Conservation (phyloP, 305 asterid species). For the Euphrasia arctica region DNA sequence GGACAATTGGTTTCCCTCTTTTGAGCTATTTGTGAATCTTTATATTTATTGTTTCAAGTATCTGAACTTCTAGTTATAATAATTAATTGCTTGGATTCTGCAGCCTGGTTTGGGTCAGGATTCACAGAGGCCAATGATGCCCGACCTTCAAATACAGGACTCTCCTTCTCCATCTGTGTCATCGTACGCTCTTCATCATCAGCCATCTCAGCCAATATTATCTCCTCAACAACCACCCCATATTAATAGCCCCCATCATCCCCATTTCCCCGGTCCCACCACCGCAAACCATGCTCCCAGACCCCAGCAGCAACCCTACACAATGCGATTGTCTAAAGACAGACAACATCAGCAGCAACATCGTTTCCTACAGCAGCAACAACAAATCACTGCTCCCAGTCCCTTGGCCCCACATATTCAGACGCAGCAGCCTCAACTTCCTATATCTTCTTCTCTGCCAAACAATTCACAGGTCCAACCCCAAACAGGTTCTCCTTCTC, state of each 20-base stretch:
- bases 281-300: constrained; percentile 42
- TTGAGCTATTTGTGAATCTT: constrained; percentile 13
- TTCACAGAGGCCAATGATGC: constrained; percentile 57
- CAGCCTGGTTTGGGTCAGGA: constrained; percentile 76
- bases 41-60: constrained; percentile 18
- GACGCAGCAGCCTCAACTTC: constrained; percentile 45
- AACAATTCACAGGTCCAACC: constrained; percentile 46
- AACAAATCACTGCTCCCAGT: constrained; percentile 41
- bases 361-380: constrained; percentile 41
- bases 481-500: constrained; percentile 35
- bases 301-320: constrained; percentile 62
- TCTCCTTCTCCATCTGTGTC: constrained; percentile 51
- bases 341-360: constrained; percentile 64
- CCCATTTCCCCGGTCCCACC: constrained; percentile 51
- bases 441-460: constrained; percentile 45
- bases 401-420: constrained; percentile 40
- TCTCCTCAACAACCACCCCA: constrained; percentile 44
- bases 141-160: constrained; percentile 60
- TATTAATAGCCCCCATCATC: constrained; percentile 43
- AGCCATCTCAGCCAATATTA: constrained; percentile 43
- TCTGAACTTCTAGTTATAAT: constrained; percentile 26
- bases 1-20: constrained; percentile 1
- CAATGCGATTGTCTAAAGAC: constrained; percentile 60
- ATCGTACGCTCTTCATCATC: constrained; percentile 51
- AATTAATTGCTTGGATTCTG: constrained; percentile 30